Percentiles rank a stretch among this genome's conserved stretches.
phyloP scores from a whole-genome alignment of 2,329 filamentous ascomycete genomes.

The Cladosporium sp. region DNA sequence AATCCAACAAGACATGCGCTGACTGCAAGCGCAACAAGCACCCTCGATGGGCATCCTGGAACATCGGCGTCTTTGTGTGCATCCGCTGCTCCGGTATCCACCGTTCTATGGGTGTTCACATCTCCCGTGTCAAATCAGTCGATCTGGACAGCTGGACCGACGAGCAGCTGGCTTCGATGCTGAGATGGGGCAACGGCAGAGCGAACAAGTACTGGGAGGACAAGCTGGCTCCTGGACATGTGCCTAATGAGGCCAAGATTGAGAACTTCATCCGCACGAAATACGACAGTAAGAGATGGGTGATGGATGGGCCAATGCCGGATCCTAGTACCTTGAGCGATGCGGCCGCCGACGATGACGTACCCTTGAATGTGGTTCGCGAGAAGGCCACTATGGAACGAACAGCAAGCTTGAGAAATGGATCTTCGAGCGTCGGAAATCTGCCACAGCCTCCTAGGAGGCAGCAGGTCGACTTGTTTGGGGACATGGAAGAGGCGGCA shows the following conservation, averaged over 20 bases:
- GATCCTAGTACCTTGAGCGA: slow-evolving; percentile 88
- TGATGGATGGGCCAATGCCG: slow-evolving; percentile 95
- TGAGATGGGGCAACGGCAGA: slow-evolving; percentile 93
- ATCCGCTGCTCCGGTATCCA: slow-evolving; percentile 97
- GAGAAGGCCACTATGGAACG: slow-evolving; percentile 64
- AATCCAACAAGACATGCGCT: slow-evolving; percentile 93
- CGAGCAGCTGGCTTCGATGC: slow-evolving; percentile 89
- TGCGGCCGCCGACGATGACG: slow-evolving; percentile 71
- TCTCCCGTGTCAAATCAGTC: slow-evolving; percentile 96
- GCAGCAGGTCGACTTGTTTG: slow-evolving; percentile 73
- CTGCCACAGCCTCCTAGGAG: slow-evolving; percentile 41
- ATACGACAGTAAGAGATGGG: slow-evolving; percentile 98
- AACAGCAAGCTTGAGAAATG: slow-evolving; percentile 43
- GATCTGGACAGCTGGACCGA: slow-evolving; percentile 98
- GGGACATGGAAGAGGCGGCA: slow-evolving; percentile 64
- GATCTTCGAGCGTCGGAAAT: slow-evolving; percentile 21
- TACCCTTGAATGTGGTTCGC: slow-evolving; percentile 67
- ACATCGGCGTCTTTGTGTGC: slow-evolving; percentile 94
- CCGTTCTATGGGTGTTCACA: slow-evolving; percentile 97
- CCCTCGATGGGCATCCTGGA: slow-evolving; percentile 99
- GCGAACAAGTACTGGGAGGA: slow-evolving; percentile 99
- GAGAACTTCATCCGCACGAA: slow-evolving; percentile 99
- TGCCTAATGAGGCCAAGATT: slow-evolving; percentile 95
- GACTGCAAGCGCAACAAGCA: slow-evolving; percentile 99
- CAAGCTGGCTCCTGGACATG: slow-evolving; percentile 86